These are phyloP conservation scores for Cynara cardunculus DNA, from an alignment of 129 eudicot species.

Conservation along the genomic window DNA sequence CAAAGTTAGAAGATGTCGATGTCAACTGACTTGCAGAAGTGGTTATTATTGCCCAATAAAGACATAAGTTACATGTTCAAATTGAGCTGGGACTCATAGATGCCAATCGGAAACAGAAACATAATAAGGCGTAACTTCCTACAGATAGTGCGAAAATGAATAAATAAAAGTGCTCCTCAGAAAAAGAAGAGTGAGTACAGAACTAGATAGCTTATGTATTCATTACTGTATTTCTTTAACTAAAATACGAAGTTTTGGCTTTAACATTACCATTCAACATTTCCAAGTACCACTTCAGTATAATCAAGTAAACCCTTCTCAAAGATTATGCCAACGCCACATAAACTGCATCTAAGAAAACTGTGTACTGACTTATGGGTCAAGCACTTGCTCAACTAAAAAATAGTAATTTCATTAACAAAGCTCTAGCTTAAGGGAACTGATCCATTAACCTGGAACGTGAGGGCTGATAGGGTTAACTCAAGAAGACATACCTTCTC, in stretches of 20 bases:
- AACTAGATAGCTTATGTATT: not conserved
- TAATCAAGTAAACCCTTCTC: not conserved
- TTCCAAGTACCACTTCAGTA: not conserved
- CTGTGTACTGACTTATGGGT: not conserved
- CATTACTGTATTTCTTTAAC: not conserved
- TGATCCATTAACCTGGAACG: not conserved
- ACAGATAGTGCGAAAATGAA: not conserved
- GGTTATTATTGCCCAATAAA: not conserved
- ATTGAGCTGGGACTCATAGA: not conserved
- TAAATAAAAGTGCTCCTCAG: not conserved
- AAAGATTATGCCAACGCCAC: not conserved
- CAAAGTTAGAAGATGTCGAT: not conserved
- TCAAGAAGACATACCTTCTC: not conserved
- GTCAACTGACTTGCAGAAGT: constrained; percentile 1
- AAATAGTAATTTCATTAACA: not conserved
- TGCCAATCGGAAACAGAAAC: not conserved
- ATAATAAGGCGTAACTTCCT: not conserved
- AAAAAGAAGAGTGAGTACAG: not conserved
- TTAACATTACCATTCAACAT: not conserved
- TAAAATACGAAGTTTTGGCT: not conserved
- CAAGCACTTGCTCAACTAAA: not conserved
- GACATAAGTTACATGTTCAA: constrained; percentile 1
- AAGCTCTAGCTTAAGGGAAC: not conserved
- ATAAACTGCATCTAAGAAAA: not conserved
- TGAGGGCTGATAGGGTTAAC: not conserved